Conservation (phyloP, 768 basidiomycete genomes). For the Suillus variegatus region DNA sequence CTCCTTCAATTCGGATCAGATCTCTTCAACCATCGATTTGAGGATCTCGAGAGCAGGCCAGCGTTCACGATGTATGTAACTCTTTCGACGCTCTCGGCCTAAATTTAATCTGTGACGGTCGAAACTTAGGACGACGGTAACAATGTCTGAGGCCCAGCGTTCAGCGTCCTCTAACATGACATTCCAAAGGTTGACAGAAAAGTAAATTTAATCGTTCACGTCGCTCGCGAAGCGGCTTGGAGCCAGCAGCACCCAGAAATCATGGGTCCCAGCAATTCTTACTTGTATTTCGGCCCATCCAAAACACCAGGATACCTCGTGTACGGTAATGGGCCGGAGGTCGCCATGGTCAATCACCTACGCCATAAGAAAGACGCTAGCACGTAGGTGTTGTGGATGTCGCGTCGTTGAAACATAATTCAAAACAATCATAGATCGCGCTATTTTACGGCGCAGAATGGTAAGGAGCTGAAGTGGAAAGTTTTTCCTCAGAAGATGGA, state of each 20-base stretch:
- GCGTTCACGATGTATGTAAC: constrained; percentile 69
- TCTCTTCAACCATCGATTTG: constrained; percentile 58
- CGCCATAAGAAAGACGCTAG: constrained; percentile 61
- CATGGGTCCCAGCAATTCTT: constrained; percentile 81
- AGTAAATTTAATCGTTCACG: constrained; percentile 63
- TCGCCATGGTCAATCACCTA: constrained; percentile 58
- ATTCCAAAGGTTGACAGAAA: constrained; percentile 48
- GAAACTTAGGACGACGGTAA: constrained; percentile 23
- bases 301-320: constrained; percentile 61
- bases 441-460: constrained; percentile 72
- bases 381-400: constrained; percentile 49
- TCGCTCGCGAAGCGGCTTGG: constrained; percentile 69
- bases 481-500: constrained; percentile 64
- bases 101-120: constrained; percentile 6
- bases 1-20: constrained; percentile 69
- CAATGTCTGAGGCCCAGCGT: not conserved
- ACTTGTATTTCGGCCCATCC: constrained; percentile 73
- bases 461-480: constrained; percentile 77
- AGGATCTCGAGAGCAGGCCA: constrained; percentile 61
- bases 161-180: constrained; percentile 5
- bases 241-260: constrained; percentile 65
- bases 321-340: constrained; percentile 63
- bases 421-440: constrained; percentile 51
- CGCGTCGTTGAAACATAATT: not conserved
- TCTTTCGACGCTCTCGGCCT: constrained; percentile 1